Percentiles rank a stretch among this genome's conserved stretches.
phyloP scores from a whole-genome alignment of 129 eudicot genomes.

The Arctium minus region DNA sequence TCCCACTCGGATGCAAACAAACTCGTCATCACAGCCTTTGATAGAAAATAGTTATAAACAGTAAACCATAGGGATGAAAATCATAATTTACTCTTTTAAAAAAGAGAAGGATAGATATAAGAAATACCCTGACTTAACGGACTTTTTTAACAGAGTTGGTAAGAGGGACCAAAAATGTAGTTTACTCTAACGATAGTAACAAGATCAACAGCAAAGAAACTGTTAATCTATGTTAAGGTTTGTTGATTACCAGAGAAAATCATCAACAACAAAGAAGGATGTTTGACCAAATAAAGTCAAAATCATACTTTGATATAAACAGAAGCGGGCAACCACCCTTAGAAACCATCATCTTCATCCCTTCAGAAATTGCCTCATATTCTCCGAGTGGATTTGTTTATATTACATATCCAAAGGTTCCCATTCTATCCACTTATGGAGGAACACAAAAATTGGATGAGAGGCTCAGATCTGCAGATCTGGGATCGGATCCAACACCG shows the following conservation, averaged over 20 bases:
- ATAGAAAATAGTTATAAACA: neutral
- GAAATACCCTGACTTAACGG: too few relatives aligned
- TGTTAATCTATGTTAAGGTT: too few relatives aligned
- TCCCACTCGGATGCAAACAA: neutral
- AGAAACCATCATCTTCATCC: neutral
- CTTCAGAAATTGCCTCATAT: slow-evolving; percentile 8
- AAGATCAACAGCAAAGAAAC: too few relatives aligned
- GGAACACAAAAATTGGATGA: neutral
- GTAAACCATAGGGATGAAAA: too few relatives aligned
- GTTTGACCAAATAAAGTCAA: slow-evolving; percentile 13
- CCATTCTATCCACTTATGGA: too few relatives aligned
- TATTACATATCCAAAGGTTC: neutral
- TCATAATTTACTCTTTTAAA: too few relatives aligned
- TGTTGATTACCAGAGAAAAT: too few relatives aligned
- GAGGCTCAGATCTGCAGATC: neutral
- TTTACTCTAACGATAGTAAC: too few relatives aligned
- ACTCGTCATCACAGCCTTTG: neutral
- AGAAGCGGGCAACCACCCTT: slow-evolving; percentile 11
- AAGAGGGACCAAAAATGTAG: too few relatives aligned
- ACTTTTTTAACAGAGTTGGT: too few relatives aligned
- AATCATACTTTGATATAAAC: neutral
- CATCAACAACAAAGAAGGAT: neutral
- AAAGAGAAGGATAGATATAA: too few relatives aligned
- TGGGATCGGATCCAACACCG: neutral
- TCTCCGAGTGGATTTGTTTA: neutral